Evolutionary conservation across 2,329 filamentous ascomycete genomes (phyloP).

Genomic region (Ophidiomyces ophidiicola): DNA sequence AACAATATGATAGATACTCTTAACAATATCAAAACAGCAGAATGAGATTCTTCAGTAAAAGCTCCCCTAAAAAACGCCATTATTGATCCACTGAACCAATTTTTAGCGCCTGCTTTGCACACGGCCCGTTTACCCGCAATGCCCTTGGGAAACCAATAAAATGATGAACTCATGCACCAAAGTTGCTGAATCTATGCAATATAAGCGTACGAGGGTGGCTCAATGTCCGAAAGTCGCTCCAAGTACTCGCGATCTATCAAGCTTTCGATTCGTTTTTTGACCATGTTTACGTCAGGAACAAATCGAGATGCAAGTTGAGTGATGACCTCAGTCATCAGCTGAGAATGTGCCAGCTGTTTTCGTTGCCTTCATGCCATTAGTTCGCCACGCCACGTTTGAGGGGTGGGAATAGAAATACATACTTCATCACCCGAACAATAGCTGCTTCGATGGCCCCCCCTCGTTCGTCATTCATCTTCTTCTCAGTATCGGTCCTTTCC

Average conservation of each 20-base stretch:
- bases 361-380: conserved; percentile 31
- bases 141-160: no score
- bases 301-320: conserved; percentile 38
- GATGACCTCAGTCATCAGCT: conserved; percentile 41
- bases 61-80: no score
- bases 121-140: no score
- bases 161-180: not conserved
- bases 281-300: conserved; percentile 40
- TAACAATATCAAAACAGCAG: no score
- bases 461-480: conserved; percentile 40
- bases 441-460: conserved; percentile 41
- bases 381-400: not conserved
- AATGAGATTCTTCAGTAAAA: no score
- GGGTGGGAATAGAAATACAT: conserved; percentile 15
- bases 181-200: conserved; percentile 24
- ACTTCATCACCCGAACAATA: conserved; percentile 45
- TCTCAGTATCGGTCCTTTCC: conserved; percentile 43
- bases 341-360: conserved; percentile 37
- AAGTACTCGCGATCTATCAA: conserved; percentile 44
- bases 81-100: no score
- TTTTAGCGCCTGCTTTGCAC: no score
- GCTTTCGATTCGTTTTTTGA: conserved; percentile 43
- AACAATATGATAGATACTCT: no score
- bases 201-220: conserved; percentile 37
- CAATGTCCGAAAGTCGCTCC: conserved; percentile 31